Evolutionary conservation across 2,329 filamentous ascomycete species (phyloP).

Genomic region (Fusarium phyllophilum): DNA sequence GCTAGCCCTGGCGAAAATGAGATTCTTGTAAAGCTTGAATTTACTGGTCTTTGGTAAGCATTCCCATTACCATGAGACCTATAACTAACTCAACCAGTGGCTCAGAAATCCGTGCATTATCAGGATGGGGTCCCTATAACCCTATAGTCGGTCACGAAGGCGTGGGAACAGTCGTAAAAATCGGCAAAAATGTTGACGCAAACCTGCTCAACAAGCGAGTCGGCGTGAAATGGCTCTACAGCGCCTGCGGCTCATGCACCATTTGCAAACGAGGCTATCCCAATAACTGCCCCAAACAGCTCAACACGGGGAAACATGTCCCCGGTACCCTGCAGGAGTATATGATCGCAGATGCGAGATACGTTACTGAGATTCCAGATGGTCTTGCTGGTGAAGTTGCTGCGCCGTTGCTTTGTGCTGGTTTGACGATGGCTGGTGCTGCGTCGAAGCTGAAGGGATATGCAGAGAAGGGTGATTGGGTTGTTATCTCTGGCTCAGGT

Average conservation of each 20-base stretch:
- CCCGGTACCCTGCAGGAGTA: slow-evolving; percentile 49
- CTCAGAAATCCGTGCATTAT: slow-evolving; percentile 46
- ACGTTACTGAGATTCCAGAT: slow-evolving; percentile 43
- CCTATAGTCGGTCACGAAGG: slow-evolving; percentile 47
- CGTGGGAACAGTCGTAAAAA: slow-evolving; percentile 43
- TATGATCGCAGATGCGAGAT: slow-evolving; percentile 43
- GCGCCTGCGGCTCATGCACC: slow-evolving; percentile 52
- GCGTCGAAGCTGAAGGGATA: slow-evolving; percentile 29
- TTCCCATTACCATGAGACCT: fast-evolving
- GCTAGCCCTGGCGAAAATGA: not conserved
- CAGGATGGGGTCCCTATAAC: slow-evolving; percentile 44
- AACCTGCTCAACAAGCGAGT: slow-evolving; percentile 50
- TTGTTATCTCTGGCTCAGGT: slow-evolving; percentile 46
- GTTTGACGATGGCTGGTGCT: slow-evolving; percentile 48
- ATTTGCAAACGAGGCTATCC: slow-evolving; percentile 48
- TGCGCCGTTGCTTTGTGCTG: slow-evolving; percentile 47
- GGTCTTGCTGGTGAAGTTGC: slow-evolving; percentile 34
- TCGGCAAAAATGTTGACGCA: slow-evolving; percentile 43
- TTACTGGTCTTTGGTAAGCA: slow-evolving; percentile 37
- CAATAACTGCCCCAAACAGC: slow-evolving; percentile 54
- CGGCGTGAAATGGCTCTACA: slow-evolving; percentile 58
- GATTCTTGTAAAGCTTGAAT: slow-evolving; percentile 31
- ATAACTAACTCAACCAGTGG: slow-evolving; percentile 28
- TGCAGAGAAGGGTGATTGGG: slow-evolving; percentile 39
- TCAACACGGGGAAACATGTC: slow-evolving; percentile 53